A percentile compares a stretch with the other conserved stretches of the same genome.
Evolutionary conservation across 2,329 filamentous ascomycete species (phyloP).

Genomic region (Blastomyces parvus): DNA sequence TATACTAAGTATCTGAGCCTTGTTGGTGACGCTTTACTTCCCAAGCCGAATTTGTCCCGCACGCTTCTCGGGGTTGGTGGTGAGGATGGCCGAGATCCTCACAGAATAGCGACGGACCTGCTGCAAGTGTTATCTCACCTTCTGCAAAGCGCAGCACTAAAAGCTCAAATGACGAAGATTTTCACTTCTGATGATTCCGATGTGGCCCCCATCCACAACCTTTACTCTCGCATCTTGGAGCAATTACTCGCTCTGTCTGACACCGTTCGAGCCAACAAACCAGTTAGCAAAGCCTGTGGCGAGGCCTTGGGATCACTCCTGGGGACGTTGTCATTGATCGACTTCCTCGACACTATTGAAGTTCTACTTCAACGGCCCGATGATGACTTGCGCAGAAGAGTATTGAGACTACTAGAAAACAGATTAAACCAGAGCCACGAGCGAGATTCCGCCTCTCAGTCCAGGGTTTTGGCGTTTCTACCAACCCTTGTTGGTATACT

Average conservation of each 20-base stretch:
- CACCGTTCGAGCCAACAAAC: slow-evolving; percentile 28
- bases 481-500: slow-evolving; percentile 70
- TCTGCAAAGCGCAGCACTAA: slow-evolving; percentile 35
- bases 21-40: slow-evolving; percentile 62
- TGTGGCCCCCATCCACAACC: slow-evolving; percentile 53
- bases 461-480: slow-evolving; percentile 66
- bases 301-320: slow-evolving; percentile 71
- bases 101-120: slow-evolving; percentile 35
- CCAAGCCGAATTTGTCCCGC: slow-evolving; percentile 64
- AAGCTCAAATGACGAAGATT: slow-evolving; percentile 30
- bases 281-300: slow-evolving; percentile 41
- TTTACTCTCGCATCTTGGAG: slow-evolving; percentile 61
- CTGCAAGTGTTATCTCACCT: slow-evolving; percentile 33
- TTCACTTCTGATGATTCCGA: slow-evolving; percentile 37
- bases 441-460: slow-evolving; percentile 57
- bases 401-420: slow-evolving; percentile 68
- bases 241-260: slow-evolving; percentile 58
- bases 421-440: slow-evolving; percentile 66
- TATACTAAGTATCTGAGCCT: slow-evolving; percentile 69
- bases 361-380: slow-evolving; percentile 67
- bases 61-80: slow-evolving; percentile 55
- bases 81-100: slow-evolving; percentile 39
- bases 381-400: slow-evolving; percentile 66
- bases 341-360: slow-evolving; percentile 84
- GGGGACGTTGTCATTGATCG: slow-evolving; percentile 70